Evolutionary conservation across 768 basidiomycete genomes (phyloP).

Genomic region (Suillus decipiens): DNA sequence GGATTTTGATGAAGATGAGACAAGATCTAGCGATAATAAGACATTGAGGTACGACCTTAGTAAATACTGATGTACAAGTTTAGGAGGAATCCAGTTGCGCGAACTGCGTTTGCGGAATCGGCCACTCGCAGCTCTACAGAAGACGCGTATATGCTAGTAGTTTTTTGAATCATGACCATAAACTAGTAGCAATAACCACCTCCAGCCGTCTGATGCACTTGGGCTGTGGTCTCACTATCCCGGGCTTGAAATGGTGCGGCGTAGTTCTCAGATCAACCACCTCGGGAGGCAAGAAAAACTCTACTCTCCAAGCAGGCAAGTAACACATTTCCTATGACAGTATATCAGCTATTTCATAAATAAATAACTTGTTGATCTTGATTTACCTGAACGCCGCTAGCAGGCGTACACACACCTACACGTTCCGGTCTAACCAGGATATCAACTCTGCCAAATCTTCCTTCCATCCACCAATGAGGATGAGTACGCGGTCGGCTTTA

Average conservation of each 20-base stretch:
- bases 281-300: slow-evolving; percentile 4
- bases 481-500: background rate
- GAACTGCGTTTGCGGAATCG: background rate
- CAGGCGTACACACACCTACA: slow-evolving; percentile 21
- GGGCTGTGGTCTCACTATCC: slow-evolving; percentile 18
- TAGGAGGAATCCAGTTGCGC: background rate
- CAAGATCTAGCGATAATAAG: background rate
- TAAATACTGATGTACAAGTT: background rate
- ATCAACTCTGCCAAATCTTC: slow-evolving; percentile 14
- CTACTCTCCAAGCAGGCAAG: slow-evolving; percentile 23
- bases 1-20: background rate
- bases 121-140: background rate
- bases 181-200: background rate
- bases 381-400: slow-evolving; percentile 14
- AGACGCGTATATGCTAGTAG: background rate
- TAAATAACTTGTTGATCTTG: background rate
- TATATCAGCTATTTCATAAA: background rate
- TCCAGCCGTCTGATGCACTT: slow-evolving; percentile 19
- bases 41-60: background rate
- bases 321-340: slow-evolving; percentile 26
- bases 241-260: background rate
- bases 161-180: background rate
- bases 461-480: slow-evolving; percentile 14
- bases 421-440: slow-evolving; percentile 23
- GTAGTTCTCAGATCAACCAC: background rate